phyloP scores from a whole-genome alignment of 208 protist genomes.

The Histomonas meleagridis region DNA sequence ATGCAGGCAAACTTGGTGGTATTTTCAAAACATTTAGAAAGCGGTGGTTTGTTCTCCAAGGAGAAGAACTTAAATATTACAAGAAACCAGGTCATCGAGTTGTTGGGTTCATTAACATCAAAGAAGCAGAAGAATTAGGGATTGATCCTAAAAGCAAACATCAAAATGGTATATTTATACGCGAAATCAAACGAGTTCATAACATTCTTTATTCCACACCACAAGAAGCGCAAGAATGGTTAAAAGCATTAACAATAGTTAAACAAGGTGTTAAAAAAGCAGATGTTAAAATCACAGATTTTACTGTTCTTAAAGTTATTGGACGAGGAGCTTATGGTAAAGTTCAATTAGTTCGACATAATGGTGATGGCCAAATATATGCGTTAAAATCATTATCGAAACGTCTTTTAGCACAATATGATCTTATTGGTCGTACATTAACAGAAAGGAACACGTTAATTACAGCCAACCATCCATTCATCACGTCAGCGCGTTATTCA shows the following conservation, averaged over 20 bases:
- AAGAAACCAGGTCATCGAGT: neutral
- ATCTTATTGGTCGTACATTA: neutral
- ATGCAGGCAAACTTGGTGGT: neutral
- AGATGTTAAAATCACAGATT: neutral
- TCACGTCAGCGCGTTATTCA: neutral
- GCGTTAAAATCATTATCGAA: neutral
- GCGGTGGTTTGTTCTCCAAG: neutral
- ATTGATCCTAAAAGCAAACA: neutral
- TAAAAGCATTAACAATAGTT: no score
- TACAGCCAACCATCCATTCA: neutral
- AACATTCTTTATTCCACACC: neutral
- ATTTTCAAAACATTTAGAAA: neutral
- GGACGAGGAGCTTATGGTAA: neutral
- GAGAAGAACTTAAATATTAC: neutral
- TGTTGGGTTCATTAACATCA: neutral
- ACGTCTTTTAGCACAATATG: neutral
- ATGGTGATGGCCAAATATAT: neutral
- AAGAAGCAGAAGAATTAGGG: neutral
- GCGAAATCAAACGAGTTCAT: neutral
- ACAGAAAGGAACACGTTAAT: constrained; percentile 13
- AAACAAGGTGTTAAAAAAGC: neutral
- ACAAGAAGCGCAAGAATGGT: neutral
- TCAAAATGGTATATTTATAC: neutral
- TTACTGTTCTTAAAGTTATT: constrained; percentile 10
- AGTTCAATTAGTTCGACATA: neutral